Conservation (phyloP, 1,139 yeast genomes). For the Candida anutae region DNA sequence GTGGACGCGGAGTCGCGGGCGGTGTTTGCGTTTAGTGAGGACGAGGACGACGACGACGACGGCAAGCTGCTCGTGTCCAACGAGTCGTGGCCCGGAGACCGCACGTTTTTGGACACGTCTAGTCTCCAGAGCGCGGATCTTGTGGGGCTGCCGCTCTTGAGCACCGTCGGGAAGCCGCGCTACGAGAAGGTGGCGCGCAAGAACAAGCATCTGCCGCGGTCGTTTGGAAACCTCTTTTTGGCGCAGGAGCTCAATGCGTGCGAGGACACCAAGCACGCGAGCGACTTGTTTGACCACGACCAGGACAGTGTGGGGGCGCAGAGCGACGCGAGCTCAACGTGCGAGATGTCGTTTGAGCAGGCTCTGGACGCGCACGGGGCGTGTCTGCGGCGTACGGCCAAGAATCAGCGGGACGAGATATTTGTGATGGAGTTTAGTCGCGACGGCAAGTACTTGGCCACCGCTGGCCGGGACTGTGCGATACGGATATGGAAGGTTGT, state of each 20-base stretch:
- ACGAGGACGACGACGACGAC: constrained; percentile 1
- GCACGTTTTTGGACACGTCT: constrained; percentile 1
- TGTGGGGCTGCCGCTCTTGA: constrained; percentile 24
- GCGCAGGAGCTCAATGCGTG: constrained; percentile 63
- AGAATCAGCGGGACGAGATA: constrained; percentile 39
- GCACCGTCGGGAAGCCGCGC: too few relatives aligned
- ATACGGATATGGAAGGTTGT: constrained; percentile 77
- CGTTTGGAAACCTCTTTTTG: constrained; percentile 53
- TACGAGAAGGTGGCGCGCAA: constrained; percentile 44
- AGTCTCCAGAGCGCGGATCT: constrained; percentile 11
- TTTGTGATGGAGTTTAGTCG: constrained; percentile 68
- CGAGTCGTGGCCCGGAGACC: too few relatives aligned
- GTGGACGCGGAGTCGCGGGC: not conserved
- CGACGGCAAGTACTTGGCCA: constrained; percentile 79
- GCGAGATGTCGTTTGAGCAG: not conserved
- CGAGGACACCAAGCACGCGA: not conserved
- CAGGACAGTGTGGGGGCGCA: not conserved
- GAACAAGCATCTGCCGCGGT: constrained; percentile 35
- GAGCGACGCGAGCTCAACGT: not conserved
- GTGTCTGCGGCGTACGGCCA: not conserved
- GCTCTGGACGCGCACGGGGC: not conserved
- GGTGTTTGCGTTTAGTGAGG: not conserved
- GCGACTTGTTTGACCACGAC: too few relatives aligned
- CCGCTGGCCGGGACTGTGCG: constrained; percentile 69
- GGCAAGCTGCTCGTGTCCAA: too few relatives aligned